Evolutionary conservation across 768 basidiomycete species (phyloP).

Genomic region (Trametes cinnabarina): DNA sequence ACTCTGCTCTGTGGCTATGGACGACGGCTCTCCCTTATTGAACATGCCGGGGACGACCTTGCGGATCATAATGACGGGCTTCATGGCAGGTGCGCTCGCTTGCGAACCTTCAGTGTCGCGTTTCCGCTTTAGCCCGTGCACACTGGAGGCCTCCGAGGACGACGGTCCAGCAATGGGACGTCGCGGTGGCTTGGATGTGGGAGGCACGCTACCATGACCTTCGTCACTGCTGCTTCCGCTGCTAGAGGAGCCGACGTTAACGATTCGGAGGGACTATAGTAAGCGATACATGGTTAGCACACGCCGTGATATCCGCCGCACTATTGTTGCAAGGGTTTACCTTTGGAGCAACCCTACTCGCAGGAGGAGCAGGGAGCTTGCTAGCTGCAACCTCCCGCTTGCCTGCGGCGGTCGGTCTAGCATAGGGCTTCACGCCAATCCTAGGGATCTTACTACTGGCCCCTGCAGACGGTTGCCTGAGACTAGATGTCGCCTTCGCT

Average conservation of each 20-base stretch:
- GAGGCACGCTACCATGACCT: not conserved
- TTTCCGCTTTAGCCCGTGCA: conserved; percentile 30
- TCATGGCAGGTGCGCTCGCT: conserved; percentile 20
- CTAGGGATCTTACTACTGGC: conserved; percentile 34
- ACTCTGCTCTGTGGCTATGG: not conserved
- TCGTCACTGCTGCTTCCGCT: conserved; percentile 21
- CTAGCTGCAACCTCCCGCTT: not conserved
- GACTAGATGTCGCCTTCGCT: conserved; percentile 15
- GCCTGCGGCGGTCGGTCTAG: conserved; percentile 20
- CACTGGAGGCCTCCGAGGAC: not conserved
- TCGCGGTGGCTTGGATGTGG: not conserved
- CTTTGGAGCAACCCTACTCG: not conserved
- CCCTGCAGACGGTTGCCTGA: conserved; percentile 31
- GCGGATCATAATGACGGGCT: conserved; percentile 33
- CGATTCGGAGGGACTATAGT: conserved; percentile 14
- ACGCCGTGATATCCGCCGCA: too few relatives aligned
- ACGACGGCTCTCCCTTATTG: conserved; percentile 18
- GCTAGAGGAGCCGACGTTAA: conserved; percentile 9
- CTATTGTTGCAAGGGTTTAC: not conserved
- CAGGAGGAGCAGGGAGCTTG: conserved; percentile 10
- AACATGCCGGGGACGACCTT: conserved; percentile 38
- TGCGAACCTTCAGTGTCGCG: conserved; percentile 28
- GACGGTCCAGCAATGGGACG: not conserved
- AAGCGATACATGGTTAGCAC: not conserved
- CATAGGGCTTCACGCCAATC: conserved; percentile 34